Conservation (phyloP, 2,329 filamentous ascomycete genomes). For the Curvularia eragrostidis region DNA sequence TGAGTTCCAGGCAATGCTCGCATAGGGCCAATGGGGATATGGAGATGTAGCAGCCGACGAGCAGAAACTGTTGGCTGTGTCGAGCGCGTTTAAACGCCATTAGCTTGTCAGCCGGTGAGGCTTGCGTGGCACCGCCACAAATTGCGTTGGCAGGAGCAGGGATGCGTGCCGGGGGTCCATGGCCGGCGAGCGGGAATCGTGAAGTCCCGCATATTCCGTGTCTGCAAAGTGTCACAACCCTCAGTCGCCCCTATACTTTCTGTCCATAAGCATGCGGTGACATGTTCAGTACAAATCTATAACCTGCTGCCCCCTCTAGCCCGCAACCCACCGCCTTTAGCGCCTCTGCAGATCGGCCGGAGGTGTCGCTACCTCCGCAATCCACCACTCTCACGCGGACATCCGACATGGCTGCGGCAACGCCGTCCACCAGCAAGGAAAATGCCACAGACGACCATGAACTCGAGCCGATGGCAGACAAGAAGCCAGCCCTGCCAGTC, state of each 20-base stretch:
- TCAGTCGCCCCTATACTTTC: neutral
- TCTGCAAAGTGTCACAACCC: slow-evolving; percentile 18
- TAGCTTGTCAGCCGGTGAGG: slow-evolving; percentile 6
- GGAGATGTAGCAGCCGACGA: neutral
- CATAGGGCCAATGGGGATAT: slow-evolving; percentile 9
- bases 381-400: slow-evolving; percentile 21
- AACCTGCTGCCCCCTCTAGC: neutral
- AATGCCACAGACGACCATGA: slow-evolving; percentile 42
- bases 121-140: slow-evolving; percentile 24
- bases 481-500: slow-evolving; percentile 53
- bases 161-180: slow-evolving; percentile 5
- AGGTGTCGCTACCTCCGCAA: slow-evolving; percentile 12
- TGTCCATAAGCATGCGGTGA: slow-evolving; percentile 23
- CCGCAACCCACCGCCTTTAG: neutral
- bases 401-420: slow-evolving; percentile 38
- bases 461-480: slow-evolving; percentile 47
- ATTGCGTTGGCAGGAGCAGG: slow-evolving; percentile 25
- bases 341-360: slow-evolving; percentile 2
- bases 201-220: slow-evolving; percentile 26
- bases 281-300: neutral
- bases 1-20: slow-evolving; percentile 46
- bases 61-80: neutral
- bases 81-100: too few species aligned
- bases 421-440: slow-evolving; percentile 32
- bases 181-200: slow-evolving; percentile 22